Evolutionary conservation across 768 basidiomycete species (phyloP).

Genomic region (Amanita jacksonii): DNA sequence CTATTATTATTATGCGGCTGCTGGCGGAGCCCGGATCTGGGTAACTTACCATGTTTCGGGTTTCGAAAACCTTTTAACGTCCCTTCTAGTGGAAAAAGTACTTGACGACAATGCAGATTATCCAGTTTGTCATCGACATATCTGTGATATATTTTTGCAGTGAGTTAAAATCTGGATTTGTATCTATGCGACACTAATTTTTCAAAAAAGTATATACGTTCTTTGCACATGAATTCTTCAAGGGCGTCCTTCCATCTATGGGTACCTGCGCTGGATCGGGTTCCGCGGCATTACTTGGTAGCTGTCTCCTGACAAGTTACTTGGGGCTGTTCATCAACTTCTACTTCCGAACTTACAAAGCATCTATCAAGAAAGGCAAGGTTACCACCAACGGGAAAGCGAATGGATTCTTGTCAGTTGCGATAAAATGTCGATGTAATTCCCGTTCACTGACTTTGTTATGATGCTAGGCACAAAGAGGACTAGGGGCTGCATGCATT

Average conservation of each 20-base stretch:
- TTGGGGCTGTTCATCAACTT: slow-evolving; percentile 94
- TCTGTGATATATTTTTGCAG: slow-evolving; percentile 90
- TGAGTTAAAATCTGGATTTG: slow-evolving; percentile 39
- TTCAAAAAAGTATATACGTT: slow-evolving; percentile 89
- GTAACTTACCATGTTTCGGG: slow-evolving; percentile 27
- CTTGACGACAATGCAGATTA: slow-evolving; percentile 92
- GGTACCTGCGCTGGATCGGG: slow-evolving; percentile 90
- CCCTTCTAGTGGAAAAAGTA: slow-evolving; percentile 99
- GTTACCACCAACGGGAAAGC: slow-evolving; percentile 35
- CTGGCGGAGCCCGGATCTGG: slow-evolving; percentile 96
- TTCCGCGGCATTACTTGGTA: slow-evolving; percentile 81
- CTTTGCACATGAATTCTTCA: slow-evolving; percentile 58
- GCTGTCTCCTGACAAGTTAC: slow-evolving; percentile 80
- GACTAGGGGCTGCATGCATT: no score
- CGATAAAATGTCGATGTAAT: no score
- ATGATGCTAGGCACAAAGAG: no score
- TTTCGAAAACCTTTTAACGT: slow-evolving; percentile 1
- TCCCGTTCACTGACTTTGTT: no score
- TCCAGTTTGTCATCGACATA: slow-evolving; percentile 91
- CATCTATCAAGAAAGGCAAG: slow-evolving; percentile 41
- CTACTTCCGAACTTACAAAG: slow-evolving; percentile 80
- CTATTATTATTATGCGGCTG: slow-evolving; percentile 99
- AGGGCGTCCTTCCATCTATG: slow-evolving; percentile 44
- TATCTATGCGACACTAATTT: no score
- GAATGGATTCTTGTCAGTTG: slow-evolving; percentile 11